These are phyloP conservation scores for Dipodascopsis uninucleata DNA, from an alignment of 805 yeast genomes.

Conservation along the genomic window DNA sequence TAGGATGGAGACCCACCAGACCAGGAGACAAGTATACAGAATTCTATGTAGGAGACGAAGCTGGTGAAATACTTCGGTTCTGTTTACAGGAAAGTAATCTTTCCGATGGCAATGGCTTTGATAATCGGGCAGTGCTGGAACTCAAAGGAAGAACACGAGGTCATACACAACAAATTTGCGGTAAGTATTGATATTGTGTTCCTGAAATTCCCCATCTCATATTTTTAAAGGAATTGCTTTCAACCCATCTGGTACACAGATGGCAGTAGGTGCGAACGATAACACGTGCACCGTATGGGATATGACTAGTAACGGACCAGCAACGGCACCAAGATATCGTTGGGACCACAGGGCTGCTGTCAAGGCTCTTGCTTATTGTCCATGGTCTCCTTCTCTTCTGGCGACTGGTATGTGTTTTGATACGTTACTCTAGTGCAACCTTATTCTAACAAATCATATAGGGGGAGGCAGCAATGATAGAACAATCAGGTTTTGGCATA, in stretches of 20 bases:
- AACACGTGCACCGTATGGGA: slow-evolving; percentile 79
- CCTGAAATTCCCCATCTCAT: not conserved
- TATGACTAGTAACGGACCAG: slow-evolving; percentile 42
- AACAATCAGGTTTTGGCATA: slow-evolving; percentile 82
- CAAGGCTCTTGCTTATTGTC: slow-evolving; percentile 85
- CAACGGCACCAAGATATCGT: slow-evolving; percentile 39
- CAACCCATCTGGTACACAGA: slow-evolving; percentile 48
- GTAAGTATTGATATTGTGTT: slow-evolving; percentile 10
- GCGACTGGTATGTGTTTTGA: slow-evolving; percentile 49
- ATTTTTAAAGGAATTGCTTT: slow-evolving; percentile 53
- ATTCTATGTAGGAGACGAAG: slow-evolving; percentile 31
- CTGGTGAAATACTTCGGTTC: slow-evolving; percentile 27
- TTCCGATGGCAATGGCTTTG: not conserved
- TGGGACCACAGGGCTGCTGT: slow-evolving; percentile 81
- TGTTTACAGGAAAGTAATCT: slow-evolving; percentile 1
- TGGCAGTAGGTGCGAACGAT: slow-evolving; percentile 84
- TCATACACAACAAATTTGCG: slow-evolving; percentile 33
- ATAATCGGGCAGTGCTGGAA: slow-evolving; percentile 5
- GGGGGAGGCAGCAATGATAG: slow-evolving; percentile 89
- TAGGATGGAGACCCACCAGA: slow-evolving; percentile 27
- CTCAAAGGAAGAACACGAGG: slow-evolving; percentile 21
- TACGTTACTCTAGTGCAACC: not conserved
- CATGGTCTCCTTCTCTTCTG: slow-evolving; percentile 75
- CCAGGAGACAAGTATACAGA: slow-evolving; percentile 10
- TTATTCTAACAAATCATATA: slow-evolving; percentile 1